phyloP scores from a whole-genome alignment of 345 rosid genomes.

The Excoecaria agallocha region DNA sequence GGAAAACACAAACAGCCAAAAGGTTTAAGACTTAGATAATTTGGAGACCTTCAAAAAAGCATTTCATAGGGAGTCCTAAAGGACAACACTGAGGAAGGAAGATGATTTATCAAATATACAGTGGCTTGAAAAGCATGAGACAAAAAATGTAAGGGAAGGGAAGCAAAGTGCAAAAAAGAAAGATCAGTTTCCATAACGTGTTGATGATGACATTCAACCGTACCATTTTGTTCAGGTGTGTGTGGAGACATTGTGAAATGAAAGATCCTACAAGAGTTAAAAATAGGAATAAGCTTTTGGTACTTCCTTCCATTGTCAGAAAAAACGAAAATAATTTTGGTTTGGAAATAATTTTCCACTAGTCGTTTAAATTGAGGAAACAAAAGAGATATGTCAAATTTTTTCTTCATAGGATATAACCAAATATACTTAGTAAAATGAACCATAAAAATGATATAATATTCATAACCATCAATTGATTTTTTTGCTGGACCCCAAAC shows the following conservation, averaged over 20 bases:
- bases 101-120: too few relatives aligned
- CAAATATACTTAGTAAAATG: not conserved
- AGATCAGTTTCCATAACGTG: not conserved
- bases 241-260: not conserved
- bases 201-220: not conserved
- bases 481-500: too few relatives aligned
- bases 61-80: not conserved
- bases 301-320: not conserved
- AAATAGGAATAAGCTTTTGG: not conserved
- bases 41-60: not conserved
- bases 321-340: not conserved
- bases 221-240: not conserved
- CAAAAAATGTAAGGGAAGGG: too few relatives aligned
- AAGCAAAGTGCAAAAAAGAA: too few relatives aligned
- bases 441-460: too few relatives aligned
- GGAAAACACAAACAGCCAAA: not conserved
- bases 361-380: not conserved
- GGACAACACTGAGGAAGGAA: not conserved
- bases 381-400: not conserved
- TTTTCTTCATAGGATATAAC: not conserved
- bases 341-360: not conserved
- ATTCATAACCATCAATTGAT: too few relatives aligned
- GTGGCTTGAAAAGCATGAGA: too few relatives aligned
- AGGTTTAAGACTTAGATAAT: not conserved
- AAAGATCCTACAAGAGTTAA: not conserved